Base-by-base conservation (phyloP, 768 basidiomycete genomes). In the Glaciozyma antarctica region DNA sequence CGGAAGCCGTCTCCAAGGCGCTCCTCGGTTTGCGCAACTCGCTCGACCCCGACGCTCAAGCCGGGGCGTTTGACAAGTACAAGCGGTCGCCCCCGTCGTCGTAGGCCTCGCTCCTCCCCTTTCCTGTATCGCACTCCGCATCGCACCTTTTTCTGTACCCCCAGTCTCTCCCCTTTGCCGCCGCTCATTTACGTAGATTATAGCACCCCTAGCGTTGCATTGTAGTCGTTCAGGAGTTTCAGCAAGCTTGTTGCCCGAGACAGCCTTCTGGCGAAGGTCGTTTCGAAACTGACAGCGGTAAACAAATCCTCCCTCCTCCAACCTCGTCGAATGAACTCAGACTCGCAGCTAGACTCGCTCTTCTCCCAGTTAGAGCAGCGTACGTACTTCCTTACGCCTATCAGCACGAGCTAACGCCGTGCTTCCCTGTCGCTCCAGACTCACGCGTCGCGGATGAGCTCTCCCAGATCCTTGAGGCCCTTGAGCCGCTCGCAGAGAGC, bases 1-100 rank as follows among this genome's bases (percentile, higher is more conserved):
- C 87, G 58, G 94, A 95, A 77, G 95, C 95, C 4, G 87, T 98
- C 65, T 87, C 90, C 78, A 93, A 98, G 80, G 93, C 94, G 0
- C 78, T 98, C 45, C 82, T 97, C 61, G 95, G 95, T 12, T 80
- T 99, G 47, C 87, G 92, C 72, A 98, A 98, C 75, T 83, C 90
- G 54, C 78, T 99, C 72, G 92, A 98, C 76, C 92, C 94, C 15
- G 83, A 85, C 64, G 80, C 87, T 56, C 83, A 85, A 53, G 81
- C 83, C 59, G 91, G 94, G 75, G 87, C 86, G 71, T 88, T 88
- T 71, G 91, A 89, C 60, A 97, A 98, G 78, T 98, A 98, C 78
- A 97, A 98, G 77, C 43, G 28, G 22, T 44, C 51, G 12, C 30
- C 51, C 10, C n/a, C 51, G 15, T 52, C 51, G 51, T 30, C 47